Evolutionary conservation across 768 basidiomycete genomes (phyloP), one percentile per base, ranked within the genome.

Genomic region (Calvatia gigantea): DNA sequence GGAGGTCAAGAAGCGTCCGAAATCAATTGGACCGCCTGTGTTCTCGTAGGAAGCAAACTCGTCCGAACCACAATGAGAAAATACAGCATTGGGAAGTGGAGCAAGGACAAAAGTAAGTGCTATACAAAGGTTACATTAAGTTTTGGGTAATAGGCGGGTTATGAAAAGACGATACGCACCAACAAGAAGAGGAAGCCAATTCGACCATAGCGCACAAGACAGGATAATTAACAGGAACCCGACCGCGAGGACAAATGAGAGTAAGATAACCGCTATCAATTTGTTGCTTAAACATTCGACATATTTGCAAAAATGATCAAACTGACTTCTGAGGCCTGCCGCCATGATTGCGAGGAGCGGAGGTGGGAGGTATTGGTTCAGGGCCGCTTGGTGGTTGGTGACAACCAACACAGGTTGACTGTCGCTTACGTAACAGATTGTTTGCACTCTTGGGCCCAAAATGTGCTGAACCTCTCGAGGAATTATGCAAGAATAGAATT

Each of bases 201-300:
- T 99, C 12, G 84, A 75, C 87, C 89, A 98, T 28, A 98, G 75
- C 6, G 97, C 97, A 68, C 97, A 98, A 1, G 93, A 93, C 21
- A 99, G 86, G 69, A 99, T 99, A 66, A 98, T 91, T 66, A 98
- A 83, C 56, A 99, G 75, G 76, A 99, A 99, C n/a, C 97, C 97
- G 14, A 96, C 82, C 5, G 97, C 97, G 47, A 99, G 87, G 51
- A 98, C 92, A 73, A 99, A 98, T 1, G 97, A 95, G 43, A 99
- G 86, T 51, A 98, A 79, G 64, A 98, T 94, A 60, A 98, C 94
- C 66, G 94, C 95, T 98, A 67, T 45, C 46, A 29, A 38, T 32
- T 15, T 43, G 19, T n/a, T n/a, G 33, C 14, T 28, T 55, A 33
- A 41, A 47, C 33, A 41, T 42, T 39, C 39, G 38, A 31, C 17